A percentile compares a stretch with the other conserved stretches of the same genome.
Evolutionary conservation across 2,329 filamentous ascomycete genomes (phyloP).

Genomic region (Claviceps digitariae): DNA sequence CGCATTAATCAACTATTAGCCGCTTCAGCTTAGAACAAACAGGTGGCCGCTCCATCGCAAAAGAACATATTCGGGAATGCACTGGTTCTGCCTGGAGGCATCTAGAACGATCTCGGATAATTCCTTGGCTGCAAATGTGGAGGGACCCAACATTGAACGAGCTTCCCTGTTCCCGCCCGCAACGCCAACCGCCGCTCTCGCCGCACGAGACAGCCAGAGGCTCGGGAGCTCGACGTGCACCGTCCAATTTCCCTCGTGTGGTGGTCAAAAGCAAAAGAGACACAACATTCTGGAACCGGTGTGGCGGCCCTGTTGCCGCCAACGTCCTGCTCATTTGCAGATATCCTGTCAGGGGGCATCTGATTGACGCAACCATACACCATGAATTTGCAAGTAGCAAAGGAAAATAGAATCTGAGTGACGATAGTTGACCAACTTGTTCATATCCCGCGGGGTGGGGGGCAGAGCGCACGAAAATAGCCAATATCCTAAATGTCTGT

Average conservation of each 20-base stretch:
- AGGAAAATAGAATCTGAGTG: too few species aligned
- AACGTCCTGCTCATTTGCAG: neutral
- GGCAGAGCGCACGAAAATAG: too few species aligned
- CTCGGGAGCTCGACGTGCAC: neutral
- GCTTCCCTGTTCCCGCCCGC: neutral
- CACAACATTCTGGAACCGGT: neutral
- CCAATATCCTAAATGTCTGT: too few species aligned
- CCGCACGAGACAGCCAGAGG: neutral
- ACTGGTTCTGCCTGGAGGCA: too few species aligned
- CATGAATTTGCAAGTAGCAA: too few species aligned
- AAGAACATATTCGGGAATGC: too few species aligned
- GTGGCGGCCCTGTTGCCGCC: neutral
- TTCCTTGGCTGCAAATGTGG: neutral
- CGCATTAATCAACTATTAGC: neutral
- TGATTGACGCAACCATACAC: neutral
- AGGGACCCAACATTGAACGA: neutral
- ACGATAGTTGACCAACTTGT: too few species aligned
- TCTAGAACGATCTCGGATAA: neutral
- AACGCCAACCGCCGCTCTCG: neutral
- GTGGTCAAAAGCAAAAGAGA: neutral
- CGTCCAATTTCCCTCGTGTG: neutral
- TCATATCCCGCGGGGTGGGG: too few species aligned
- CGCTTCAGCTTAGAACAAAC: too few species aligned
- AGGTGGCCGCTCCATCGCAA: neutral
- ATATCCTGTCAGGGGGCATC: neutral